phyloP scores from a whole-genome alignment of 2,329 filamentous ascomycete species.

The Alternaria atra region DNA sequence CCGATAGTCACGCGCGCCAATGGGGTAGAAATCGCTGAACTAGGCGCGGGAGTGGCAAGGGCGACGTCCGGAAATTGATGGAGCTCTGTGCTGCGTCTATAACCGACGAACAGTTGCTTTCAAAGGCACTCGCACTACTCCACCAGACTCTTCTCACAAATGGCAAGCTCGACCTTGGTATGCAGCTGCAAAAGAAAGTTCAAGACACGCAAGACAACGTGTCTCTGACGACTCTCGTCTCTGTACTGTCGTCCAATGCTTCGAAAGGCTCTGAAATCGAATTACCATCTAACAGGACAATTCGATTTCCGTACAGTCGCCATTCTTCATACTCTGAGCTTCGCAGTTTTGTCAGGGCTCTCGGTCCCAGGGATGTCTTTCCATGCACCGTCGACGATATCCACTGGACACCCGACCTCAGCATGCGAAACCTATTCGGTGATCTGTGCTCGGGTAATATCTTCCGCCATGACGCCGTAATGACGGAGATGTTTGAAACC shows the following conservation, averaged over 20 bases:
- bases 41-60: slow-evolving; percentile 79
- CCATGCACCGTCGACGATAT: slow-evolving; percentile 75
- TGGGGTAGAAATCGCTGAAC: slow-evolving; percentile 73
- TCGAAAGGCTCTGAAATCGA: slow-evolving; percentile 3
- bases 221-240: slow-evolving; percentile 44
- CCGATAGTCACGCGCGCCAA: slow-evolving; percentile 76
- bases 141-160: slow-evolving; percentile 29
- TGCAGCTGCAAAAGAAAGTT: slow-evolving; percentile 36
- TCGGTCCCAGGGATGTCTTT: slow-evolving; percentile 79
- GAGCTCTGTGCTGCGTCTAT: slow-evolving; percentile 58
- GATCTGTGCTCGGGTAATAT: slow-evolving; percentile 66
- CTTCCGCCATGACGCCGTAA: slow-evolving; percentile 73
- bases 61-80: slow-evolving; percentile 62
- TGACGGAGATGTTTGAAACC: slow-evolving; percentile 56
- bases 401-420: slow-evolving; percentile 70
- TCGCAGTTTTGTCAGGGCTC: slow-evolving; percentile 71
- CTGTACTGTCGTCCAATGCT: slow-evolving; percentile 32
- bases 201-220: slow-evolving; percentile 37
- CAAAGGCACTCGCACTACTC: slow-evolving; percentile 49
- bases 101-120: slow-evolving; percentile 44
- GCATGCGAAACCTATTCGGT: slow-evolving; percentile 76
- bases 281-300: slow-evolving; percentile 28
- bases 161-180: slow-evolving; percentile 36
- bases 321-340: slow-evolving; percentile 89
- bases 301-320: slow-evolving; percentile 82